Conservation (phyloP, 208 protist species). For the Naegleria fowleri region DNA sequence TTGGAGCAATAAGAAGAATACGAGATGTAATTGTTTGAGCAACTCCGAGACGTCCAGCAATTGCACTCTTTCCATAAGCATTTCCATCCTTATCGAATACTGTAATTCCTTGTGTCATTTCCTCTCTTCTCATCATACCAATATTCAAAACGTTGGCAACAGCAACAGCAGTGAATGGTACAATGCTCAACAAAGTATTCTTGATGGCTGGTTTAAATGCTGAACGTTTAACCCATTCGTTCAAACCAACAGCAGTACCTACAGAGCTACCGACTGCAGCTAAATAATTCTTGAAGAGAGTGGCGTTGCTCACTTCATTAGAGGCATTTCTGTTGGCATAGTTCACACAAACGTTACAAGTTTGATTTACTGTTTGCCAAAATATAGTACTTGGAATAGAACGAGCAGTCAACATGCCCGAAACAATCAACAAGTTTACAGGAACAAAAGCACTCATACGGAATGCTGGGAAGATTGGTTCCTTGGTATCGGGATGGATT, state of each 20-base stretch:
- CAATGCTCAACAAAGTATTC: neutral
- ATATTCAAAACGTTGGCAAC: slow-evolving; percentile 18
- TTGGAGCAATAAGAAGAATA: neutral
- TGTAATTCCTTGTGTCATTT: slow-evolving; percentile 9
- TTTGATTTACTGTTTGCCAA: slow-evolving; percentile 31
- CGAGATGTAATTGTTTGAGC: slow-evolving; percentile 10
- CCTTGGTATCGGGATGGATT: slow-evolving; percentile 77
- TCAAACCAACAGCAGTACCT: slow-evolving; percentile 27
- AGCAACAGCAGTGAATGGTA: slow-evolving; percentile 23
- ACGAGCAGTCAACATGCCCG: slow-evolving; percentile 73
- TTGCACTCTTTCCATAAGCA: neutral
- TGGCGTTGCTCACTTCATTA: slow-evolving; percentile 35
- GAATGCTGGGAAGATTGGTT: slow-evolving; percentile 72
- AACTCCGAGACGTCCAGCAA: neutral
- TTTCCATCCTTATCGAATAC: neutral
- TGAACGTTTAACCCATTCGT: neutral
- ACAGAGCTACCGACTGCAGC: neutral
- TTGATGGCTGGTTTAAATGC: neutral
- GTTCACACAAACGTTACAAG: slow-evolving; percentile 72
- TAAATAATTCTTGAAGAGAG: neutral
- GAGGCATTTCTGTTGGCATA: slow-evolving; percentile 85
- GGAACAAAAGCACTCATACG: slow-evolving; percentile 83
- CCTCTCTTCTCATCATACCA: slow-evolving; percentile 10
- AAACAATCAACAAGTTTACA: slow-evolving; percentile 76
- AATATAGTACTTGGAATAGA: slow-evolving; percentile 30